phyloP scores from a whole-genome alignment of 306 rosid species.

The Morella rubra region DNA sequence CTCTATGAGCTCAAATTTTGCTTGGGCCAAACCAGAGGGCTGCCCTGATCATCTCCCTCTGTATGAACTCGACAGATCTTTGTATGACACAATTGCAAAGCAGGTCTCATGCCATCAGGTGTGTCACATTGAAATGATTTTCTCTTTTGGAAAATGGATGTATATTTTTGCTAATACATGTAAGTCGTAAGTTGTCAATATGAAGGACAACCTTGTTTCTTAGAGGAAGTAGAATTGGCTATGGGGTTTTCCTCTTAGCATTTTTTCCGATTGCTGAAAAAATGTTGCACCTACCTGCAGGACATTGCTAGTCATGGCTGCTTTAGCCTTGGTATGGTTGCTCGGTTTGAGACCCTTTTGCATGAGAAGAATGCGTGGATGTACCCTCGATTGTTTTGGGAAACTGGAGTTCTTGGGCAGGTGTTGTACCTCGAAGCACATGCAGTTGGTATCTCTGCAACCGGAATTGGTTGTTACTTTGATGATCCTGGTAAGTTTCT shows the following conservation, averaged over 20 bases:
- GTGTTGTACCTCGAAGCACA: constrained; percentile 93
- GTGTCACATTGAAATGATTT: constrained; percentile 1
- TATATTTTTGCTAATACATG: neutral
- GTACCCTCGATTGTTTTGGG: constrained; percentile 99
- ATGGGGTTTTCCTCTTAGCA: neutral
- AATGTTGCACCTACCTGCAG: constrained; percentile 38
- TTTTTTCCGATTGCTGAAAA: constrained; percentile 13
- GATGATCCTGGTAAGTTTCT: constrained; percentile 76
- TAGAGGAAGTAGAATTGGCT: constrained; percentile 7
- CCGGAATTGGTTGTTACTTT: constrained; percentile 98
- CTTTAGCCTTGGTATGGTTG: constrained; percentile 96
- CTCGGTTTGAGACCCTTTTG: constrained; percentile 63
- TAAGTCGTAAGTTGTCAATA: neutral
- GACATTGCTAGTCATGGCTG: constrained; percentile 94
- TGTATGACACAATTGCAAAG: constrained; percentile 49
- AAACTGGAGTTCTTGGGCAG: constrained; percentile 96
- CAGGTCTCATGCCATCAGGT: constrained; percentile 91
- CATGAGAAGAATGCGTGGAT: constrained; percentile 61
- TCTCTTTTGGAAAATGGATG: neutral
- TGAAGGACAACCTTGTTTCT: constrained; percentile 6
- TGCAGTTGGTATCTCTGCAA: constrained; percentile 87
- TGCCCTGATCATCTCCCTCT: constrained; percentile 80
- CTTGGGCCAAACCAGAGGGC: constrained; percentile 78
- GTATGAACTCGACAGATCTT: constrained; percentile 57
- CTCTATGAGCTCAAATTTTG: constrained; percentile 54